Evolutionary conservation across 768 basidiomycete genomes (phyloP).

Genomic region (Cytidiella melzeri): DNA sequence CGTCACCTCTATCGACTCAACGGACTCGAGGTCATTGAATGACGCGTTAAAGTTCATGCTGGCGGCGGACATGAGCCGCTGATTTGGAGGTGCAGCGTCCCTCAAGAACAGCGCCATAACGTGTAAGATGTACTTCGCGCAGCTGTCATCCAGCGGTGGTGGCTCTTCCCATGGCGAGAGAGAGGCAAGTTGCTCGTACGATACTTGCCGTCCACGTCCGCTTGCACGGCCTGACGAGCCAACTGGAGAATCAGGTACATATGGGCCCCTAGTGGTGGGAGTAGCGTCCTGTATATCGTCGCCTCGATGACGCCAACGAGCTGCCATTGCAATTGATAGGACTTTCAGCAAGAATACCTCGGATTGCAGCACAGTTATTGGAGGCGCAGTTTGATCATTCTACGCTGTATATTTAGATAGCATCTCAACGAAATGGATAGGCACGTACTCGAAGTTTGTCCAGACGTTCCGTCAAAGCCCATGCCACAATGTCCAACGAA

Average conservation of each 20-base stretch:
- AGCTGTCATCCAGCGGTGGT: conserved; percentile 70
- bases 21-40: conserved; percentile 67
- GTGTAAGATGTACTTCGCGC: conserved; percentile 75
- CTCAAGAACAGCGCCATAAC: conserved; percentile 81
- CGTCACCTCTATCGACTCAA: conserved; percentile 28
- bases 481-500: conserved; percentile 74
- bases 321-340: conserved; percentile 68
- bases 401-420: no score
- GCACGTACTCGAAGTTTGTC: conserved; percentile 65
- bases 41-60: conserved; percentile 55
- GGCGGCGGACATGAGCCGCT: conserved; percentile 51
- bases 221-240: conserved; percentile 25
- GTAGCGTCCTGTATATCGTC: conserved; percentile 32
- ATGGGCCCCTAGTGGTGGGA: conserved; percentile 32
- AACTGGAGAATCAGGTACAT: conserved; percentile 26
- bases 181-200: conserved; percentile 38
- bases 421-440: no score
- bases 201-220: conserved; percentile 30
- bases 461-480: conserved; percentile 68
- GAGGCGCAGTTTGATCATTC: no score
- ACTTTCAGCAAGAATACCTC: conserved; percentile 84
- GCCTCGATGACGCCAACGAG: conserved; percentile 57
- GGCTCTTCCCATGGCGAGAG: conserved; percentile 54
- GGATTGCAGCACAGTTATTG: conserved; percentile 70
- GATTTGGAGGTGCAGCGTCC: conserved; percentile 55